These are phyloP conservation scores for Cladorrhinum sp. DNA, from an alignment of 2,329 filamentous ascomycete genomes.

Conservation along the genomic window DNA sequence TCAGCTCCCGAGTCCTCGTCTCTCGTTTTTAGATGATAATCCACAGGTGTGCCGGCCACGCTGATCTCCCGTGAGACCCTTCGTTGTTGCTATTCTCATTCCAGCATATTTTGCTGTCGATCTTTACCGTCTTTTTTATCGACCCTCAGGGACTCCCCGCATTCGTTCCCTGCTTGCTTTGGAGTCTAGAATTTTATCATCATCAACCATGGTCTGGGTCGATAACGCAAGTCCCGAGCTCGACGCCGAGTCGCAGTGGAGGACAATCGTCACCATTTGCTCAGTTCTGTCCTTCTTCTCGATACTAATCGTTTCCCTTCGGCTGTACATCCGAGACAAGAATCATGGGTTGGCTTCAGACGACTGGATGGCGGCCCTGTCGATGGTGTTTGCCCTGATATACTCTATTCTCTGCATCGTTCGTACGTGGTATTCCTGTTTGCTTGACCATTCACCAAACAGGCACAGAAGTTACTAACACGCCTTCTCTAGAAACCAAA, in stretches of 20 bases:
- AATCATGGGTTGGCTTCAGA: conserved; percentile 45
- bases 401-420: conserved; percentile 50
- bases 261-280: conserved; percentile 47
- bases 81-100: conserved; percentile 10
- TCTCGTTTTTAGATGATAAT: conserved; percentile 1
- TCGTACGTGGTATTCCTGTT: conserved; percentile 36
- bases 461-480: background rate
- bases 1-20: background rate
- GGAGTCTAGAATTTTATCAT: background rate
- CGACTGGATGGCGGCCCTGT: conserved; percentile 43
- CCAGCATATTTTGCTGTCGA: conserved; percentile 18
- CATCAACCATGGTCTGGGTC: conserved; percentile 47
- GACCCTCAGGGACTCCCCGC: background rate
- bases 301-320: conserved; percentile 38
- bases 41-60: conserved; percentile 1
- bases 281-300: conserved; percentile 44
- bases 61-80: conserved; percentile 21
- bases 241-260: conserved; percentile 46
- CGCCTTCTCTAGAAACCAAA: conserved; percentile 43
- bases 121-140: conserved; percentile 11
- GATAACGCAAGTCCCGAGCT: conserved; percentile 46
- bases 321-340: conserved; percentile 42
- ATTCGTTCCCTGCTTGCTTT: background rate
- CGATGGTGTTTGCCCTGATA: conserved; percentile 44
- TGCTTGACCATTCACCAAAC: background rate